Evolutionary conservation across 192 early-diverging fungal species (phyloP).

Genomic region (Backusella liffmaniae): DNA sequence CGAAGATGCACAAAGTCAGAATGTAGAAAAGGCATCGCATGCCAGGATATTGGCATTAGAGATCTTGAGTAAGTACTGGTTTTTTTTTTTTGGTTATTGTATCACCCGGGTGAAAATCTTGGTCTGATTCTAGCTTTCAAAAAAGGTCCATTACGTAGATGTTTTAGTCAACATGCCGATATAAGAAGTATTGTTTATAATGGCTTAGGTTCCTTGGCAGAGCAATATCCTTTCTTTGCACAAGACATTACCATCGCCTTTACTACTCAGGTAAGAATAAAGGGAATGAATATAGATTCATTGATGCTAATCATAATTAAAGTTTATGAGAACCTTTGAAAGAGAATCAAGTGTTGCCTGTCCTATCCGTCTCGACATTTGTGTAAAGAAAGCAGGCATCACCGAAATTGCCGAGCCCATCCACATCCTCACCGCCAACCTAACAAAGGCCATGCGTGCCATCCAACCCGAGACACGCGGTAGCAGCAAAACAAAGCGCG

Average conservation of each 20-base stretch:
- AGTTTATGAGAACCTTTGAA: constrained; percentile 49
- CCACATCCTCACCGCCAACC: constrained; percentile 22
- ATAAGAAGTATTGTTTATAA: constrained; percentile 57
- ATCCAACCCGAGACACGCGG: background rate
- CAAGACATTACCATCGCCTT: constrained; percentile 53
- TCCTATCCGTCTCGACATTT: constrained; percentile 30
- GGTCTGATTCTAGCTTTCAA: background rate
- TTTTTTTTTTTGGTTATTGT: background rate
- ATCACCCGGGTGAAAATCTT: background rate
- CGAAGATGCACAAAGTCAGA: constrained; percentile 16
- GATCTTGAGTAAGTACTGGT: constrained; percentile 37
- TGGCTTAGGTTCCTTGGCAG: constrained; percentile 48
- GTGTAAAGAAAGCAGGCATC: constrained; percentile 13
- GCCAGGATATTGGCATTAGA: constrained; percentile 38
- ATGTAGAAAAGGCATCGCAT: constrained; percentile 10
- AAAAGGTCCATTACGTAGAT: constrained; percentile 61
- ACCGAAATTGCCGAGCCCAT: constrained; percentile 51
- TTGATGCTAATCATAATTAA: background rate
- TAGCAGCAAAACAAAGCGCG: background rate
- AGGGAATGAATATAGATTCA: background rate
- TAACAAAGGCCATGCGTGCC: constrained; percentile 8
- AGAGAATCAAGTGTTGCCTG: constrained; percentile 17
- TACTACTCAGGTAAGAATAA: constrained; percentile 41
- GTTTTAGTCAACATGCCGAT: constrained; percentile 67
- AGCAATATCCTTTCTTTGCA: constrained; percentile 30